Evolutionary conservation across 2,329 filamentous ascomycete species (phyloP), one percentile per base, ranked within the genome.

Genomic region (Esteya vermicola): DNA sequence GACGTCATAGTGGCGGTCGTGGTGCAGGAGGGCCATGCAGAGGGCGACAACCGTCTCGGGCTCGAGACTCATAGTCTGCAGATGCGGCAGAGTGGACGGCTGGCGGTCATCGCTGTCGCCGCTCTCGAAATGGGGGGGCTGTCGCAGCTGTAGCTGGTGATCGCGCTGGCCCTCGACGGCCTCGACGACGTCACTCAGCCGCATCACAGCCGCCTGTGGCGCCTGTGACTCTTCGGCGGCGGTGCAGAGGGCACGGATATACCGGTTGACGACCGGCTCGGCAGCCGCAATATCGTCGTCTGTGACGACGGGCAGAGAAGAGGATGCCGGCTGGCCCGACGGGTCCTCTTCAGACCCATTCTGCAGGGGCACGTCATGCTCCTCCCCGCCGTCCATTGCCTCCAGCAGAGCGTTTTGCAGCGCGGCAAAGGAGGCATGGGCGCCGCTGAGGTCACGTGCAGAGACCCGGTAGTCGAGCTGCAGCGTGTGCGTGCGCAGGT

Each of bases 391-490:
- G 39, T 78, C 68, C 22, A 10, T 14, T 28, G 6, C 28, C 28
- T n/a, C n/a, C 4, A 31, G 4, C 10, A n/a, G 9, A 14, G 69
- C 58, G 14, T 65, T 57, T 56, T 46, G 77, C 70, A 88, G 61
- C 28, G 70, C 65, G 45, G 71, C 67, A 56, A 80, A 89, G 5
- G 80, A 71, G 9, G 65, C 66, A 43, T 72, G 68, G 3, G 82
- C 82, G 8, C 79, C 82, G 26, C 76, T 69, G 14, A 91, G 58
- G 55, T 95, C 81, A 3, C 75, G 70, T 4, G 78, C 74, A 28
- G 73, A 70, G n/a, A 93, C 66, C 12, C 78, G 75, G 50, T 91
- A 82, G 42, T 80, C 71, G 49, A 96, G 72, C 52, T 86, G 76
- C 38, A 93, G 65, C 35, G 85, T 67, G 48, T 74, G 79, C 0